Base-by-base conservation (phyloP, 139 green algal genomes). In the Edaphochlamys debaryana region DNA sequence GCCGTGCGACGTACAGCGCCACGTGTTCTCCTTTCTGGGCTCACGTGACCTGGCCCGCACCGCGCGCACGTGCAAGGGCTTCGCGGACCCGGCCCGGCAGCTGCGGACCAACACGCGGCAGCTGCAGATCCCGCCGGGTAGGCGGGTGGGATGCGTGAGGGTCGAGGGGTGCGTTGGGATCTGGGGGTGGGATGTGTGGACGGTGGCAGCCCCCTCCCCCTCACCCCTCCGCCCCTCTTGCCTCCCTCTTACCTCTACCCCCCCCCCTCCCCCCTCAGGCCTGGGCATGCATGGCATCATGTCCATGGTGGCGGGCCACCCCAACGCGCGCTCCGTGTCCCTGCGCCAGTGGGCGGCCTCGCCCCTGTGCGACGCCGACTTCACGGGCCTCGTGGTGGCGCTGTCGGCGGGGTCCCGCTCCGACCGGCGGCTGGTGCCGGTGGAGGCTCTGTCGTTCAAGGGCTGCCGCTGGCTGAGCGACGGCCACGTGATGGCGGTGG, bases 51-150 rank as follows among this genome's bases (percentile, higher is more conserved):
- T 90, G 37, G 80, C 86, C 8, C 54, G 60, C 5, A 69, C 69
- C 45, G 86, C 86, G n/a, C 70, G 52, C 23, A 90, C 86, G 20
- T 90, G 86, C 86, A 23, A 32, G 32, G 80, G 87, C 73, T 90
- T 90, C 62, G 56, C 80, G 27, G 64, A 37, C 13, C 58, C 79
- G 6, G 86, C 85, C 1, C 34, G 68, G 15, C 30, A n/a, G 20
- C 20, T 64, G 19, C 67, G 74, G 9, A 77, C 72, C 60, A 87
- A 82, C 63, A 45, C 69, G 11, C 71, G 69, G 19, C 50, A 77
- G 29, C 68, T 90, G 41, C 74, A 73, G 48, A 87, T 90, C 32
- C 86, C 86, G 20, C 66, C 76, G 30, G 84, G 84, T 88, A 32
- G 60, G 30, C 11, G 5, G n/a, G 38, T 13, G 1, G n/a, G 7